A percentile compares a stretch with the other conserved stretches of the same genome.
Evolutionary conservation across 1,139 yeast species (phyloP).

Genomic region (Arxiozyma slooffiae): DNA sequence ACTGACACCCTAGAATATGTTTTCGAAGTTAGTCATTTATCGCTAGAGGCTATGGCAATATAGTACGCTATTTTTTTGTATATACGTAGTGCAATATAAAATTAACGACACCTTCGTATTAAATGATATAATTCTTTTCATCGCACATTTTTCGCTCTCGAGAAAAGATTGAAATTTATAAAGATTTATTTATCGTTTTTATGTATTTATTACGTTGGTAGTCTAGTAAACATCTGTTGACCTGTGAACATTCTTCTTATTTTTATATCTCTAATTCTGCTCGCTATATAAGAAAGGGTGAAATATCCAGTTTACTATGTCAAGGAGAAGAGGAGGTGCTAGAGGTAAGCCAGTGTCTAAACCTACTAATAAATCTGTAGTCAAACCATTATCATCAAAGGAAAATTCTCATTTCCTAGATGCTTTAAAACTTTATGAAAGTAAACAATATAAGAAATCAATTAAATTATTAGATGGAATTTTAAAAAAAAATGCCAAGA

Average conservation of each 20-base stretch:
- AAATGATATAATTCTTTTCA: neutral
- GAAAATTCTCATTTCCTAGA: slow-evolving; percentile 64
- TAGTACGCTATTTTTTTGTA: too few species aligned
- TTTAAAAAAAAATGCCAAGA: slow-evolving; percentile 64
- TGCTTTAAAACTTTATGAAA: slow-evolving; percentile 74
- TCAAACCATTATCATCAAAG: slow-evolving; percentile 6
- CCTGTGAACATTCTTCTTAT: neutral
- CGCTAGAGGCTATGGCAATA: neutral
- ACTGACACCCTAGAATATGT: too few species aligned
- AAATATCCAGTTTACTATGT: slow-evolving; percentile 10
- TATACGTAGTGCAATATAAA: neutral
- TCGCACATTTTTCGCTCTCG: neutral
- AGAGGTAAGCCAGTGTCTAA: slow-evolving; percentile 7
- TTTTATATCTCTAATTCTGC: neutral
- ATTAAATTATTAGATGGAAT: slow-evolving; percentile 65
- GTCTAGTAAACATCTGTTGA: neutral
- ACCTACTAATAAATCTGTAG: slow-evolving; percentile 15
- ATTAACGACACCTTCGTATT: neutral
- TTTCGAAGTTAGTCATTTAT: too few species aligned
- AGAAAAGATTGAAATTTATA: neutral
- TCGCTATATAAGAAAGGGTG: neutral
- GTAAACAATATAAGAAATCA: slow-evolving; percentile 79
- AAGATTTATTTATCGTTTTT: neutral
- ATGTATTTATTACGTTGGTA: too few species aligned
- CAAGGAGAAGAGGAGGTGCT: slow-evolving; percentile 17